Evolutionary conservation across 768 basidiomycete genomes (phyloP).

Genomic region (Suillus discolor): DNA sequence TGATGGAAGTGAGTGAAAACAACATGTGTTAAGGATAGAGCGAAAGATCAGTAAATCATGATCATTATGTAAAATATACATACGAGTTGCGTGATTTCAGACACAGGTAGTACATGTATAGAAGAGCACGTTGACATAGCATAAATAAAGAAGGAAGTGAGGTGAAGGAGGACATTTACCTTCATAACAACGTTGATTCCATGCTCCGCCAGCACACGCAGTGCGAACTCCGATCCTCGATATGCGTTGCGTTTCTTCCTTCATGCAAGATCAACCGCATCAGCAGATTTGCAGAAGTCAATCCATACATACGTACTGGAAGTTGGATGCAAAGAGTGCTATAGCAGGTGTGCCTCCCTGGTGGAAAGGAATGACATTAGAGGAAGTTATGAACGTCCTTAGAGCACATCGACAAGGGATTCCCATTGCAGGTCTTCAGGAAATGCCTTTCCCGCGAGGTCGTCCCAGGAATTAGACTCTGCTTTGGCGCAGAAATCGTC

Average conservation of each 20-base stretch:
- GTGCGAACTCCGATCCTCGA: slow-evolving; percentile 78
- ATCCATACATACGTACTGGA: slow-evolving; percentile 28
- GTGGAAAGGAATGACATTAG: not conserved
- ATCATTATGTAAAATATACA: not conserved
- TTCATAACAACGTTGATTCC: slow-evolving; percentile 78
- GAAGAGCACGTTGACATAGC: not conserved
- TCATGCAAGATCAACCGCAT: slow-evolving; percentile 2
- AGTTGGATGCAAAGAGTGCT: slow-evolving; percentile 72
- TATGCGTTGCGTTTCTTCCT: slow-evolving; percentile 85
- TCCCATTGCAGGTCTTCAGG: slow-evolving; percentile 77
- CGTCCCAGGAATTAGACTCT: slow-evolving; percentile 44
- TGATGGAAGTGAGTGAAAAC: not conserved
- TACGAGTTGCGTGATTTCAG: not conserved
- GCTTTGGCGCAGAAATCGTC: slow-evolving; percentile 71
- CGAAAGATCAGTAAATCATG: not conserved
- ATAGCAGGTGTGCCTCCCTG: slow-evolving; percentile 70
- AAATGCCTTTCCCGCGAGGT: slow-evolving; percentile 39
- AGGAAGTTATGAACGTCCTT: slow-evolving; percentile 45
- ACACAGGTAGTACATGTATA: not conserved
- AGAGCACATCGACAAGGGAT: slow-evolving; percentile 72
- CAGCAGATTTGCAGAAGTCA: not conserved
- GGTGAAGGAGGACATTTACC: slow-evolving; percentile 35
- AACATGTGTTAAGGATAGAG: not conserved
- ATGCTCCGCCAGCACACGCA: slow-evolving; percentile 68
- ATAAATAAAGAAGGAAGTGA: not conserved